phyloP scores from a whole-genome alignment of 805 yeast species.

The Yarrowia sp. region DNA sequence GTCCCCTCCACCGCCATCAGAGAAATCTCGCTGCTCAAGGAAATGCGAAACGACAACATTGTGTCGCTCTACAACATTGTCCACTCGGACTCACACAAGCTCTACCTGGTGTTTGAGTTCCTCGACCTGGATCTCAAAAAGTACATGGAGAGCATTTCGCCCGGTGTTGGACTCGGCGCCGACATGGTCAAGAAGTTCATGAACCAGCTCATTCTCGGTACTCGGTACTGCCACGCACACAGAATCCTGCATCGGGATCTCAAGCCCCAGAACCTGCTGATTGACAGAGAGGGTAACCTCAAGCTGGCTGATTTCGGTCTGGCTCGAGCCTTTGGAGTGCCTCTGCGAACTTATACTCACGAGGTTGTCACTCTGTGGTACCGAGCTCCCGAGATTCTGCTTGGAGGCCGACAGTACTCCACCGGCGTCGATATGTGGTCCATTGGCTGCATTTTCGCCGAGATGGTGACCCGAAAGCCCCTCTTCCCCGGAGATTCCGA shows the following conservation, averaged over 20 bases:
- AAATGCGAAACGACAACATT: slow-evolving; percentile 88
- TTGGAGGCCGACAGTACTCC: slow-evolving; percentile 95
- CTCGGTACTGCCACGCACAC: slow-evolving; percentile 82
- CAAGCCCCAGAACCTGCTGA: slow-evolving; percentile 92
- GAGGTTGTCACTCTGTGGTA: slow-evolving; percentile 99
- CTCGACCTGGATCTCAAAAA: slow-evolving; percentile 91
- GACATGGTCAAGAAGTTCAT: slow-evolving; percentile 81
- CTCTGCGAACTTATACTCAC: slow-evolving; percentile 93
- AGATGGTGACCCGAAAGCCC: slow-evolving; percentile 94
- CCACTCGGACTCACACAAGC: slow-evolving; percentile 89
- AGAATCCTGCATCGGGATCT: slow-evolving; percentile 79
- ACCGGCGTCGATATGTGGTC: slow-evolving; percentile 99
- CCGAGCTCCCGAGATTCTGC: slow-evolving; percentile 90
- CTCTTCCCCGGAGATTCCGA: slow-evolving; percentile 97
- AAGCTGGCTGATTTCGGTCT: slow-evolving; percentile 96
- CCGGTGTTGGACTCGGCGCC: slow-evolving; percentile 68
- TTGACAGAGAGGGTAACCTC: slow-evolving; percentile 83
- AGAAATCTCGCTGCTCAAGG: slow-evolving; percentile 91
- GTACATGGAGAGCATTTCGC: slow-evolving; percentile 88
- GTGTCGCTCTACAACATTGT: slow-evolving; percentile 90
- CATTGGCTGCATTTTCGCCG: slow-evolving; percentile 95
- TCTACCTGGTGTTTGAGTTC: slow-evolving; percentile 88
- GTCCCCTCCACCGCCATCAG: slow-evolving; percentile 98
- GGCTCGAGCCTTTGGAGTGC: slow-evolving; percentile 97
- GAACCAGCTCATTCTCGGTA: slow-evolving; percentile 90